These are phyloP conservation scores for Dryadomyces quercivorus DNA, from an alignment of 2,329 filamentous ascomycete species.

Conservation along the genomic window DNA sequence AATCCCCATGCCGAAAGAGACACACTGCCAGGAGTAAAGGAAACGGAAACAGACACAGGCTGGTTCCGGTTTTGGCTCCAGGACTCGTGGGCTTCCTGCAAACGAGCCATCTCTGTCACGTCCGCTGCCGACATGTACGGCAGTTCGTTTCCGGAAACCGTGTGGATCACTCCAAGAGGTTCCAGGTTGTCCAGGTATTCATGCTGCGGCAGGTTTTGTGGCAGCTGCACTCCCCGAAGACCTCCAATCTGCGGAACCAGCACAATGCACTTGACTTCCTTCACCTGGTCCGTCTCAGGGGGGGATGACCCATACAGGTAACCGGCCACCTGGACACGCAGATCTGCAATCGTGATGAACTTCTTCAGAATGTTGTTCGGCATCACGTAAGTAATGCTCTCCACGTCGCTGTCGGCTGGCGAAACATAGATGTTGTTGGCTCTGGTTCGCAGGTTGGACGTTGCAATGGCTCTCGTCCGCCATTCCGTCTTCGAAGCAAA, in stretches of 20 bases:
- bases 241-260: constrained; percentile 96
- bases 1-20: constrained; percentile 89
- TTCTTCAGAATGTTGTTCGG: constrained; percentile 97
- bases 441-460: constrained; percentile 83
- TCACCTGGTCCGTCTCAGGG: constrained; percentile 89
- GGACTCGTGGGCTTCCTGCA: constrained; percentile 68
- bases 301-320: constrained; percentile 91
- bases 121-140: constrained; percentile 94
- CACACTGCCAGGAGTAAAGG: constrained; percentile 93
- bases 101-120: constrained; percentile 82
- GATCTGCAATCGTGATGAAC: constrained; percentile 94
- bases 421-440: constrained; percentile 99
- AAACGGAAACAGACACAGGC: constrained; percentile 88
- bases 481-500: constrained; percentile 99
- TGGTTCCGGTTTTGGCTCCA: constrained; percentile 65
- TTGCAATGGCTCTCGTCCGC: constrained; percentile 92
- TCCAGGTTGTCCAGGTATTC: constrained; percentile 80
- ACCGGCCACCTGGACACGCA: constrained; percentile 90
- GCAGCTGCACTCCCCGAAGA: constrained; percentile 81
- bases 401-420: constrained; percentile 81
- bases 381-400: constrained; percentile 95
- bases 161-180: constrained; percentile 90
- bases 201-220: constrained; percentile 81
- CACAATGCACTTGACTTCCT: constrained; percentile 92
- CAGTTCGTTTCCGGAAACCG: constrained; percentile 84